Conservation (phyloP, 208 protist genomes). For the Naegleria fowleri region DNA sequence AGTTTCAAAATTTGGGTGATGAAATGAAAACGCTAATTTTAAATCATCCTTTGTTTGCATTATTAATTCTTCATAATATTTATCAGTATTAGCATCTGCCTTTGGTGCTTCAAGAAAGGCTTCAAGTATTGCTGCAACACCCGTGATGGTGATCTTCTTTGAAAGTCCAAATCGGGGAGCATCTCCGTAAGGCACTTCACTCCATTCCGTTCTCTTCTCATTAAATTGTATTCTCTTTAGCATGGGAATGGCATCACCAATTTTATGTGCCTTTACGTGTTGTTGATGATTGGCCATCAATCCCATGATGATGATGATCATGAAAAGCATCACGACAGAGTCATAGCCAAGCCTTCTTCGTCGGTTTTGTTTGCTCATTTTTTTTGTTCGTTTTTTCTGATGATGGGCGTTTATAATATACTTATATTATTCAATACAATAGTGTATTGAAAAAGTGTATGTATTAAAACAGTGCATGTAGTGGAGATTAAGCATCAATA, state of each 20-base stretch:
- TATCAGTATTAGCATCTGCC: not conserved
- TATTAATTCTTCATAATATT: constrained; percentile 11
- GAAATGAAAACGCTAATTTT: not conserved
- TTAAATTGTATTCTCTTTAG: not conserved
- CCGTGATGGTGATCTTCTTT: not conserved
- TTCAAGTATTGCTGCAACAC: not conserved
- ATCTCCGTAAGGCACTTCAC: not conserved
- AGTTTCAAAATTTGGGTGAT: constrained; percentile 13
- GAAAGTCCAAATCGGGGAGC: not conserved
- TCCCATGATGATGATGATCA: not conserved
- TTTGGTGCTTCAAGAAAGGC: not conserved
- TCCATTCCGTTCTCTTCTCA: not conserved
- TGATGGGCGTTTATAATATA: not conserved
- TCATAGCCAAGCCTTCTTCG: no score
- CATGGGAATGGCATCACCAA: not conserved
- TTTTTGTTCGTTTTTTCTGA: not conserved
- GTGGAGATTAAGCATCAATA: not conserved
- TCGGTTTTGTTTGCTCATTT: not conserved
- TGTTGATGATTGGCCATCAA: no score
- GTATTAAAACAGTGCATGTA: no score
- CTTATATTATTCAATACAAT: not conserved
- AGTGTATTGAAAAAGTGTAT: no score
- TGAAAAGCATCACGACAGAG: no score
- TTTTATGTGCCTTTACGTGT: not conserved
- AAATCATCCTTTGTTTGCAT: not conserved